These are phyloP conservation scores for Cladosporium sp. DNA, from an alignment of 2,329 filamentous ascomycete species.

Conservation along the genomic window DNA sequence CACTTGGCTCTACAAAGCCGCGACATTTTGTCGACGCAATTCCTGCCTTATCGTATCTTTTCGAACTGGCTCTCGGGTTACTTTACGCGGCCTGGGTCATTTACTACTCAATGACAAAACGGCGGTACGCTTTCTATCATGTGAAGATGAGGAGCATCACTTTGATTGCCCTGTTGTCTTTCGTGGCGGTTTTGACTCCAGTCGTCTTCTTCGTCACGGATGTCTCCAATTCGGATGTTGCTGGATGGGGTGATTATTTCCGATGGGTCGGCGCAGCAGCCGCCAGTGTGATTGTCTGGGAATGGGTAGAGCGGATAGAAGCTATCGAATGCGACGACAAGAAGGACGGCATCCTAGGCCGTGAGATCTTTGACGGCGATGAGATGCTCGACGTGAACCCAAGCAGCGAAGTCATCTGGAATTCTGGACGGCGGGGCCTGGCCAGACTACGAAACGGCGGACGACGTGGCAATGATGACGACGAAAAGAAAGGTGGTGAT, in stretches of 20 bases:
- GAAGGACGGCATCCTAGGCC: slow-evolving; percentile 86
- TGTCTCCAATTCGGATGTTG: slow-evolving; percentile 79
- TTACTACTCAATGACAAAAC: slow-evolving; percentile 90
- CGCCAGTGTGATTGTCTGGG: slow-evolving; percentile 95
- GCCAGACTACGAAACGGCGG: slow-evolving; percentile 32
- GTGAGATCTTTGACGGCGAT: slow-evolving; percentile 91
- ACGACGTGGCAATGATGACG: slow-evolving; percentile 35
- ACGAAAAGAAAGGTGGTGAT: slow-evolving; percentile 25
- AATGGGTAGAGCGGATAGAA: slow-evolving; percentile 95
- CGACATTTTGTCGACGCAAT: slow-evolving; percentile 84
- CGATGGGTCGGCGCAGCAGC: slow-evolving; percentile 94
- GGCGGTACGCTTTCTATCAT: slow-evolving; percentile 87
- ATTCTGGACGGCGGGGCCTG: slow-evolving; percentile 42
- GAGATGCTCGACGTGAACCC: slow-evolving; percentile 77
- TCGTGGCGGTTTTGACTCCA: slow-evolving; percentile 80
- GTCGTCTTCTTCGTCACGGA: slow-evolving; percentile 93
- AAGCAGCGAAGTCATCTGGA: slow-evolving; percentile 58
- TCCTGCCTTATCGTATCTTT: slow-evolving; percentile 86
- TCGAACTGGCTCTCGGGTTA: slow-evolving; percentile 81
- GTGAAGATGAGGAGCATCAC: slow-evolving; percentile 86
- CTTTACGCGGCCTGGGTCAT: slow-evolving; percentile 92
- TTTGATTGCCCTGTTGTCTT: slow-evolving; percentile 74
- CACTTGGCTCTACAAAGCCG: slow-evolving; percentile 55
- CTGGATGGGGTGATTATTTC: slow-evolving; percentile 93
- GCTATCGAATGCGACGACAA: slow-evolving; percentile 89